Evolutionary conservation across 2,329 filamentous ascomycete species (phyloP).

Genomic region (Pyrenophora graminea): DNA sequence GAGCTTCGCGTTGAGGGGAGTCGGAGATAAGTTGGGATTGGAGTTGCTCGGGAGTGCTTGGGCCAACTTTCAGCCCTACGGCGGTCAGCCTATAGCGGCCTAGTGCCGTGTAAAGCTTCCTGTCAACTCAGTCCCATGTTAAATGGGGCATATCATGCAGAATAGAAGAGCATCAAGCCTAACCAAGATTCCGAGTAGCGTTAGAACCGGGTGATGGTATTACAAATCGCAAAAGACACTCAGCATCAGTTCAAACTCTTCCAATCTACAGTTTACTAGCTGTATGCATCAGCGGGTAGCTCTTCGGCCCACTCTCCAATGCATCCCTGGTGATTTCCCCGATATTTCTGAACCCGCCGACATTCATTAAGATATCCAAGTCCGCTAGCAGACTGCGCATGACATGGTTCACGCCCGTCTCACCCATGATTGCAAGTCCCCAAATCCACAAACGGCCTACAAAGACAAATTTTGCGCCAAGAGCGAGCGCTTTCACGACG

Average conservation of each 20-base stretch:
- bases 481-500: slow-evolving; percentile 63
- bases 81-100: slow-evolving; percentile 14
- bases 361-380: slow-evolving; percentile 65
- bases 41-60: slow-evolving; percentile 18
- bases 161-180: too few relatives aligned
- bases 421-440: slow-evolving; percentile 63
- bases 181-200: too few relatives aligned
- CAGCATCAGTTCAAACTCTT: not conserved
- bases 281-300: slow-evolving; percentile 28
- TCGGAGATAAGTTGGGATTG: slow-evolving; percentile 7
- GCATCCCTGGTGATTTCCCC: slow-evolving; percentile 55
- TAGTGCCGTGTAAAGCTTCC: slow-evolving; percentile 3
- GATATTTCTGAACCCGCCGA: slow-evolving; percentile 59
- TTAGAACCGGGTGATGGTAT: too few relatives aligned
- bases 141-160: too few relatives aligned
- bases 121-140: not conserved
- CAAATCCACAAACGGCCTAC: slow-evolving; percentile 65
- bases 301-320: slow-evolving; percentile 32
- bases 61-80: slow-evolving; percentile 14
- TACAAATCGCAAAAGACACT: too few relatives aligned
- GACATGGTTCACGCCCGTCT: slow-evolving; percentile 64
- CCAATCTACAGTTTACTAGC: slow-evolving; percentile 29
- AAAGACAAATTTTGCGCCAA: slow-evolving; percentile 66
- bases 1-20: slow-evolving; percentile 9
- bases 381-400: slow-evolving; percentile 66